Conservation (phyloP, 2,329 filamentous ascomycete species). For the Paecilomyces formosus region DNA sequence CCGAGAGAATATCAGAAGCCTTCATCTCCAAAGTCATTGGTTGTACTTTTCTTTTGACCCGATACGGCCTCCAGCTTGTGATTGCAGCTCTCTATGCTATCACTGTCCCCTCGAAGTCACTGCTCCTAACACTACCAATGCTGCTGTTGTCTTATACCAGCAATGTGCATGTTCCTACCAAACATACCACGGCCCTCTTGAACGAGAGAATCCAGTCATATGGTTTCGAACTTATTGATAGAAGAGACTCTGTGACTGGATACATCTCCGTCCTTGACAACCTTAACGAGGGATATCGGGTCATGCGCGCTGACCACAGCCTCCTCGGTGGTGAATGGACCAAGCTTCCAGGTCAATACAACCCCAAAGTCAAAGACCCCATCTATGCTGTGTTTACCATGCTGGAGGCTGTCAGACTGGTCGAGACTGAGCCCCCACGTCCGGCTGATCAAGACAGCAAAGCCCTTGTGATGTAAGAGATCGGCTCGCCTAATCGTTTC, state of each 20-base stretch:
- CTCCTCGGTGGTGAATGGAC: constrained; percentile 90
- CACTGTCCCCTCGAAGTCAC: constrained; percentile 60
- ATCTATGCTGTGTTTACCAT: constrained; percentile 96
- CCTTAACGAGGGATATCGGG: constrained; percentile 60
- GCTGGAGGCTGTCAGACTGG: constrained; percentile 80
- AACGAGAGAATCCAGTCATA: constrained; percentile 59
- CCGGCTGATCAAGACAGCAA: constrained; percentile 58
- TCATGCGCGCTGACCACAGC: constrained; percentile 90
- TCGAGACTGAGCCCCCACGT: constrained; percentile 47
- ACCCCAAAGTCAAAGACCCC: constrained; percentile 63
- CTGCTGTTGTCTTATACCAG: constrained; percentile 55
- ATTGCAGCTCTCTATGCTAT: constrained; percentile 59
- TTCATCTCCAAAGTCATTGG: constrained; percentile 50
- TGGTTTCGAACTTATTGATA: constrained; percentile 69
- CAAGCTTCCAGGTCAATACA: constrained; percentile 40
- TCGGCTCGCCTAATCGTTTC: not conserved
- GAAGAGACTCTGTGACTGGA: constrained; percentile 79
- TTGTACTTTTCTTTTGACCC: constrained; percentile 56
- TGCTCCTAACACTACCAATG: constrained; percentile 63
- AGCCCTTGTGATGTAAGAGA: constrained; percentile 73
- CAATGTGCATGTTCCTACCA: constrained; percentile 66
- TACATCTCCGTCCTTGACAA: constrained; percentile 89
- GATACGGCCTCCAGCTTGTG: constrained; percentile 64
- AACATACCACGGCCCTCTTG: constrained; percentile 52
- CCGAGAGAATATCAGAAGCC: constrained; percentile 34